Evolutionary conservation across 2,329 filamentous ascomycete species (phyloP).

Genomic region (Fusarium fujikuroi): DNA sequence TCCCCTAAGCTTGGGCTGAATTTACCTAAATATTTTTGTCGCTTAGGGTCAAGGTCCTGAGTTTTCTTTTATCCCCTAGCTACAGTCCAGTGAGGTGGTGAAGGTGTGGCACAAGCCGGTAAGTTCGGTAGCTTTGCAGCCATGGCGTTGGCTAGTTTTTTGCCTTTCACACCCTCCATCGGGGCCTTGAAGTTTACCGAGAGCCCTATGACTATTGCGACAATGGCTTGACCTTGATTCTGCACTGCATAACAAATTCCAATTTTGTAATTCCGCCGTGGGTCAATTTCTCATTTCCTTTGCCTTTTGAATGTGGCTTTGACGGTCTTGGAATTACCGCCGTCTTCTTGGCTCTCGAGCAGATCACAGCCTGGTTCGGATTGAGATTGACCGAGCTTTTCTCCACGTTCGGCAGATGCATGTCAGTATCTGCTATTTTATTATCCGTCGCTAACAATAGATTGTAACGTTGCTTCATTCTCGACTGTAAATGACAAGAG

Average conservation of each 20-base stretch:
- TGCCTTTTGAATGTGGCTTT: slow-evolving; percentile 7
- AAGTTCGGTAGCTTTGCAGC: slow-evolving; percentile 8
- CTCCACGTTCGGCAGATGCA: slow-evolving; percentile 31
- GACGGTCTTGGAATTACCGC: slow-evolving; percentile 3
- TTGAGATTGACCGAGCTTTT: slow-evolving; percentile 23
- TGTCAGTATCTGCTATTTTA: slow-evolving; percentile 13
- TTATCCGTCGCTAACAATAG: neutral
- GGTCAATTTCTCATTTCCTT: slow-evolving; percentile 21
- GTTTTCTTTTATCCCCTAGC: too few species aligned
- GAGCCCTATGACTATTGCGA: neutral
- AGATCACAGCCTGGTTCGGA: slow-evolving; percentile 19
- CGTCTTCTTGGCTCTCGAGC: neutral
- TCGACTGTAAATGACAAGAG: neutral
- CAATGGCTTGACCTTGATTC: neutral
- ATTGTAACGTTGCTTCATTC: slow-evolving; percentile 13
- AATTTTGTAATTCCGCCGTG: neutral
- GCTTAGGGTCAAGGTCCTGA: too few species aligned
- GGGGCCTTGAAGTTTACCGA: slow-evolving; percentile 25
- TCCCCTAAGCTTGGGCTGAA: too few species aligned
- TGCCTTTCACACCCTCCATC: slow-evolving; percentile 27
- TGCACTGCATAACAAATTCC: neutral
- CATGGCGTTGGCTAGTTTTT: neutral
- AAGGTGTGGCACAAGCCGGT: slow-evolving; percentile 23
- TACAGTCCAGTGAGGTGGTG: neutral
- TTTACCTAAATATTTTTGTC: too few species aligned